Conservation (phyloP, 495 filamentous ascomycete species). For the Podospora australis region DNA sequence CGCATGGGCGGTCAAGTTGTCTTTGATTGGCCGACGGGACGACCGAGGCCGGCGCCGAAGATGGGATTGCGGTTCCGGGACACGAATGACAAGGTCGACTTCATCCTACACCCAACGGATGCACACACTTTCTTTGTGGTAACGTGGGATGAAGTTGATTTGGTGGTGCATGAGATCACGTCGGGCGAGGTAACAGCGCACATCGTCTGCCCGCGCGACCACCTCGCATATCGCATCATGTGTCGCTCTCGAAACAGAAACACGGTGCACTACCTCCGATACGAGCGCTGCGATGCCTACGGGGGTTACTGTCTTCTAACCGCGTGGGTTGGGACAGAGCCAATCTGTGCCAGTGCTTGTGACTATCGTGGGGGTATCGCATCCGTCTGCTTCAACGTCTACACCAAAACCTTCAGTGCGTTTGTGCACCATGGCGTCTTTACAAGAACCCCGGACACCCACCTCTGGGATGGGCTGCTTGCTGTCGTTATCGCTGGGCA, state of each 20-base stretch:
- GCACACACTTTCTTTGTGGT: background rate
- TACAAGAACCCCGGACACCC: background rate
- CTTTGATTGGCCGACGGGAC: background rate
- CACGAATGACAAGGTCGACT: constrained; percentile 9
- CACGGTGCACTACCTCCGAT: constrained; percentile 4
- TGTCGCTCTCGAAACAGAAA: background rate
- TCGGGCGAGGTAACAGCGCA: background rate
- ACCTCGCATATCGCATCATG: background rate
- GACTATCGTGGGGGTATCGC: background rate
- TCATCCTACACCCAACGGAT: constrained; percentile 9
- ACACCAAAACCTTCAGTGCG: constrained; percentile 5
- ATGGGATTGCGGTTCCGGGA: constrained; percentile 7
- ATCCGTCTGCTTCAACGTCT: constrained; percentile 11
- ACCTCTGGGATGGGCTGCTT: constrained; percentile 10
- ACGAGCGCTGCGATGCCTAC: constrained; percentile 8
- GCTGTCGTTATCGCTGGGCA: background rate
- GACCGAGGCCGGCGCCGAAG: constrained; percentile 1
- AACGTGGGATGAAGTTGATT: background rate
- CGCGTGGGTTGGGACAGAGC: background rate
- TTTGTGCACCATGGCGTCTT: constrained; percentile 7
- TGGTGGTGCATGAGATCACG: background rate
- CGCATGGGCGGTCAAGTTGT: constrained; percentile 2
- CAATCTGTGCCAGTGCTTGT: background rate
- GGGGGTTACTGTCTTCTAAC: constrained; percentile 9
- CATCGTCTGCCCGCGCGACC: background rate